Evolutionary conservation across 169 alveolate species (phyloP), one percentile per base, ranked within the genome.

Genomic region (Plasmodium coatneyi): DNA sequence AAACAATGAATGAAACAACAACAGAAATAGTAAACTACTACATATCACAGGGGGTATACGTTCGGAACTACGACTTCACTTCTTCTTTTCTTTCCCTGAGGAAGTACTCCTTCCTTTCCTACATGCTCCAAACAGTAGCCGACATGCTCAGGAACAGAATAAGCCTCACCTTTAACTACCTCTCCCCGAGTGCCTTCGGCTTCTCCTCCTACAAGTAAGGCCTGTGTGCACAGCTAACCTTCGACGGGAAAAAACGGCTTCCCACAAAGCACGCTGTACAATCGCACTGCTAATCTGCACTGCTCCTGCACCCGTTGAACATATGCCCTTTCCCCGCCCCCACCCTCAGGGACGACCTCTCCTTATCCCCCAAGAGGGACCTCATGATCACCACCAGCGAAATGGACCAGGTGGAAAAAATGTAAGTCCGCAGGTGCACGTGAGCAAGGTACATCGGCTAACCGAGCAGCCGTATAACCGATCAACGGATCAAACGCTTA

Each of bases 131-230:
- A 22, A 60, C 46, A n/a, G 19, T 89, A 46, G 39, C 83, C 22
- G 72, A 34, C 5, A 10, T 60, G 16, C 52, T 89, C 25, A 89
- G 71, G 49, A 89, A 89, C 82, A 89, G 71, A 80, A 43, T 89
- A 34, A 89, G 81, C 49, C 46, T 89, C 52, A 89, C 14, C 49
- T 89, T 89, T 89, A 89, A 89, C 71, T 89, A 89, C 54, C 79
- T 89, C 4, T 89, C 94, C 74, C 94, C 86, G 32, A 89, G 81
- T 46, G 94, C 94, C 71, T 89, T 89, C 43, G 94, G 94, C 39
- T 80, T 89, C 19, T 89, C 94, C 36, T 89, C 94, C 3, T 89
- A 89, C 90, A 89, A 89, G 94, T 89, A 39, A 76, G 93, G 49
- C 60, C 2, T 49, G 19, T 49, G 60, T 5, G 54, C 3, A 10